A percentile compares a stretch with the other conserved stretches of the same genome.
Evolutionary conservation across 2,329 filamentous ascomycete genomes (phyloP).

Genomic region (Fusarium palustre): DNA sequence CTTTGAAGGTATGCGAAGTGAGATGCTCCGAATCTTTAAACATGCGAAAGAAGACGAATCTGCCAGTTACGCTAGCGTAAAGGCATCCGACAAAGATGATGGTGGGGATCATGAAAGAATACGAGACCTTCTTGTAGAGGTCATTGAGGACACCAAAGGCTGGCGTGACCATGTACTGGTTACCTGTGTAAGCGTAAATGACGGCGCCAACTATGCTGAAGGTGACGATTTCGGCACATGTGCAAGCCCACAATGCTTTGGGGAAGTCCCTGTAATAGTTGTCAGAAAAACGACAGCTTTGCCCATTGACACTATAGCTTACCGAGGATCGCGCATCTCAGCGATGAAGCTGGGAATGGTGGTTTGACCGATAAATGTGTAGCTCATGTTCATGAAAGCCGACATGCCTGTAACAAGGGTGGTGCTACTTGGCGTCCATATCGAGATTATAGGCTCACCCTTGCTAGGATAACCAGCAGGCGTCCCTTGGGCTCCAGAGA

Average conservation of each 20-base stretch:
- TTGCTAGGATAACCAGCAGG: conserved; percentile 71
- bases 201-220: conserved; percentile 85
- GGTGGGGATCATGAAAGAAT: conserved; percentile 95
- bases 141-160: conserved; percentile 86
- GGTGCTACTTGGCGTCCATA: conserved; percentile 74
- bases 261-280: conserved; percentile 75
- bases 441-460: conserved; percentile 75
- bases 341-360: conserved; percentile 94
- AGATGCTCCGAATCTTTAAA: conserved; percentile 84
- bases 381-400: conserved; percentile 93
- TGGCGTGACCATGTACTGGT: conserved; percentile 86
- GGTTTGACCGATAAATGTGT: conserved; percentile 95
- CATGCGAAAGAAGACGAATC: conserved; percentile 90
- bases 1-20: conserved; percentile 80
- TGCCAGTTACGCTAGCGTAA: conserved; percentile 87
- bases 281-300: neutral
- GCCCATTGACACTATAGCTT: conserved; percentile 16
- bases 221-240: conserved; percentile 85
- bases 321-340: conserved; percentile 80
- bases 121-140: conserved; percentile 85
- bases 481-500: conserved; percentile 79
- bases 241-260: conserved; percentile 90
- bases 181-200: conserved; percentile 86
- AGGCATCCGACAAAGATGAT: conserved; percentile 91
- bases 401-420: conserved; percentile 85